Evolutionary conservation across 2,329 filamentous ascomycete species (phyloP), one percentile per base, ranked within the genome.

Genomic region (Phialemoniopsis sp.): DNA sequence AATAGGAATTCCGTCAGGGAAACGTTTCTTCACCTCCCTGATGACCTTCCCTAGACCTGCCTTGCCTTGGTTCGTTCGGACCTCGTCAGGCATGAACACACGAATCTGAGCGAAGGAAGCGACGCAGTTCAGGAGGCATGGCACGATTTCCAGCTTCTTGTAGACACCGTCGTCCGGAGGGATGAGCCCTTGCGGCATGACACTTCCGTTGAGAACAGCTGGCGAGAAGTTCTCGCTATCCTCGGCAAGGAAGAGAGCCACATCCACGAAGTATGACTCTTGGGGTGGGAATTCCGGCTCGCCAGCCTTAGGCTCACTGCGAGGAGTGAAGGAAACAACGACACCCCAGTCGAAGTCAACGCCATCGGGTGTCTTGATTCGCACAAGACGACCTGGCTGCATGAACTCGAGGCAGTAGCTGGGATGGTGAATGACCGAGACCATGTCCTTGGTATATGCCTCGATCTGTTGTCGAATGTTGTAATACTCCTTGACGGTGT

Each of bases 321-420:
- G 81, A 37, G 73, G 66, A 1, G 74, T 76, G 51, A 82, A 85
- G 53, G 89, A 85, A 34, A 94, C 78, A 15, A 97, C 80, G 1
- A 89, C 85, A 38, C 93, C 93, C 93, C 93, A 98, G 40, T 90
- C 91, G 60, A 95, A 98, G 59, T 97, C 89, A 46, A 80, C 66
- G 18, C 85, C 82, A 44, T 67, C 68, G 6, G 76, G 76, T 57
- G 90, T 82, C 59, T 89, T 91, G 54, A 98, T 84, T 47, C 86
- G 84, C 26, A 98, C 82, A 29, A 97, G 65, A 10, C 93, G 85
- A n/a, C 93, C 93, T 12, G 84, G 76, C 53, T 95, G 87, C 56
- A 98, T 69, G 59, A 89, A 98, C 35, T 85, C 81, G 29, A 91
- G 61, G 52, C 86, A 89, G 64, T 97, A 85, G 48, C 84, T 86